Evolutionary conservation across 495 filamentous ascomycete species (phyloP).

Genomic region (Lepidopterella palustris): DNA sequence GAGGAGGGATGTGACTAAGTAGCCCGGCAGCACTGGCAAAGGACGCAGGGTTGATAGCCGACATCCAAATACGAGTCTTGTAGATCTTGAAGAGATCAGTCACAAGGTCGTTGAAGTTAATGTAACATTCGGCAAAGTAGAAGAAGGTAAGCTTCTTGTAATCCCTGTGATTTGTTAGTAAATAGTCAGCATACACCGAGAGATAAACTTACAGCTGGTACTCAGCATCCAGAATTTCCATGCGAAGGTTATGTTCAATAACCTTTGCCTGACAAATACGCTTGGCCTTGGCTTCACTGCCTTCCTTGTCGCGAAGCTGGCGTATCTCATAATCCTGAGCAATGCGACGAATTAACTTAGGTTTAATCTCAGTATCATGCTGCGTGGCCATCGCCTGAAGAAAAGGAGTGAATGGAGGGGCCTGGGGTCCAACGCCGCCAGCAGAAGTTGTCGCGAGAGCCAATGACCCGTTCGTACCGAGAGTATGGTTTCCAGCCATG

Average conservation of each 20-base stretch:
- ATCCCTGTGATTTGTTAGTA: constrained; percentile 55
- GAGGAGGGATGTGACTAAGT: constrained; percentile 42
- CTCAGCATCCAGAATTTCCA: constrained; percentile 99
- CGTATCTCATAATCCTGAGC: constrained; percentile 86
- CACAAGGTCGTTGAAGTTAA: constrained; percentile 97
- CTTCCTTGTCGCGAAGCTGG: constrained; percentile 86
- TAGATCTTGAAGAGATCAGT: constrained; percentile 98
- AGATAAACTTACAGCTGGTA: constrained; percentile 78
- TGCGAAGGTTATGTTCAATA: constrained; percentile 84
- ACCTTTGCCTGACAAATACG: constrained; percentile 94
- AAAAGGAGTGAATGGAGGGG: too few relatives aligned
- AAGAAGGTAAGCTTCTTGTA: constrained; percentile 99
- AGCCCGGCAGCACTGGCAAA: constrained; percentile 62
- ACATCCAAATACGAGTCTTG: constrained; percentile 99
- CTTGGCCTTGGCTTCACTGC: constrained; percentile 95
- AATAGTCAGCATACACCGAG: neutral
- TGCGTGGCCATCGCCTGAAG: constrained; percentile 10
- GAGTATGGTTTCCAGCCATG: constrained; percentile 49
- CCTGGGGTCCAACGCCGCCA: neutral
- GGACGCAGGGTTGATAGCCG: constrained; percentile 94
- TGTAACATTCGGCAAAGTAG: constrained; percentile 96
- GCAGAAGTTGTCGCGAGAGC: constrained; percentile 8
- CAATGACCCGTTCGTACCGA: constrained; percentile 27
- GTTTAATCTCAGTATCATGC: constrained; percentile 62
- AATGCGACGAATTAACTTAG: constrained; percentile 91